Base-by-base conservation (phyloP, 306 rosid genomes). In the Cicer chorassanicum region DNA sequence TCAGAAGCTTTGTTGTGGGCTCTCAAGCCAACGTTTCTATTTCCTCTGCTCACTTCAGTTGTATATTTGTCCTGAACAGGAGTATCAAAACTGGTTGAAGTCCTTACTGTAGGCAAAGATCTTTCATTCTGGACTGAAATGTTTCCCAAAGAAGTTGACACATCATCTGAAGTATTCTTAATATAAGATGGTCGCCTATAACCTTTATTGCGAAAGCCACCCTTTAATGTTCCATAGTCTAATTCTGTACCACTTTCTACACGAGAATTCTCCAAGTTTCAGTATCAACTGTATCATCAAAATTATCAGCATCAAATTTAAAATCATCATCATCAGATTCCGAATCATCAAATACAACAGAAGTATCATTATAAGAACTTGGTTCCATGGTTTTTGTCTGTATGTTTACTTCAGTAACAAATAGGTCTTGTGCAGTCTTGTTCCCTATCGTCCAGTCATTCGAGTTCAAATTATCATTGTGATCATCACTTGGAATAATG, bases 191-290 rank as follows among this genome's bases (percentile, higher is more conserved):
- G 90, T 60, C 43, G 82, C 64, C 59, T 82, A 41, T 53, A 56
- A 77, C 87, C 89, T 83, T 84, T 92, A 67, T 92, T 90, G 76
- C 96, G 93, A 70, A 90, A 44, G 68, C 99, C 99, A 53, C 99
- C 99, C 71, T 65, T 94, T 89, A 94, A 78, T 1, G 70, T 65
- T 76, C 89, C 92, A 40, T 81, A 89, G 65, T 45, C 84, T 73
- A 94, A 83, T 80, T 85, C 95, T 65, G 46, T 81, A 34, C 19
- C 83, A 68, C 79, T 65, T 66, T 77, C 92, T 46, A 61, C 57
- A 40, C 14, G 78, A 61, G 84, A 77, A 55, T 74, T 86, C 55
- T 73, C 79, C 12, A 15, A 60, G 70, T 66, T 74, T 74, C 85
- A 16, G 71, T 48, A 29, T 82, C 83, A 55, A 71, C 85, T n/a